Percentiles rank a stretch among this genome's conserved stretches.
These are phyloP conservation scores for Dioscorea cayenensis DNA, from an alignment of 116 monocot genomes.

Conservation along the genomic window DNA sequence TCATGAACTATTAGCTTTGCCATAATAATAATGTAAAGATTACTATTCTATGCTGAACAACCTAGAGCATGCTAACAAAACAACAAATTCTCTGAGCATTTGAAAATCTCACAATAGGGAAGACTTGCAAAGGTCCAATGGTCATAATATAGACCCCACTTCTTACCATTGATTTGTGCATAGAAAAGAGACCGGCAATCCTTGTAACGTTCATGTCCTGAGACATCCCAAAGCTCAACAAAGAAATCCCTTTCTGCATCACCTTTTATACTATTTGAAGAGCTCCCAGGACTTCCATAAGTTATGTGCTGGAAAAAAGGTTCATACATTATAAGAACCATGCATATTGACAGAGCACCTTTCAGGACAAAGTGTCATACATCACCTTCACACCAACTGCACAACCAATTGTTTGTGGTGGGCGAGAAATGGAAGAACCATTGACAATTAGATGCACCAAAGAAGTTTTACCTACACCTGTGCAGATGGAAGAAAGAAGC, in stretches of 20 bases:
- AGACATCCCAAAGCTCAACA: conserved; percentile 96
- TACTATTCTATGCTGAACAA: no score
- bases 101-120: background rate
- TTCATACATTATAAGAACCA: background rate
- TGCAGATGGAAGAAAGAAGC: background rate
- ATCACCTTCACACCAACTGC: conserved; percentile 74
- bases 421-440: conserved; percentile 57
- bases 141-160: background rate
- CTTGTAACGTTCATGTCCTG: conserved; percentile 93
- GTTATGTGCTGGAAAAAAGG: conserved; percentile 55
- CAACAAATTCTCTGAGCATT: no score
- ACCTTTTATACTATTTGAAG: conserved; percentile 74
- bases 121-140: background rate
- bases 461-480: conserved; percentile 97
- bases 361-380: background rate
- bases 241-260: conserved; percentile 87
- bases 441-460: conserved; percentile 79
- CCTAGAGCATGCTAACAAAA: no score
- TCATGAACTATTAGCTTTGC: background rate
- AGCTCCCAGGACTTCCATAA: conserved; percentile 73
- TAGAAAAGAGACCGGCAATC: conserved; percentile 93
- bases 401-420: conserved; percentile 90
- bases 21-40: no score
- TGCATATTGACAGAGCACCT: background rate
- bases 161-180: conserved; percentile 84